Percentiles rank a stretch among this genome's conserved stretches.
Conservation (phyloP, 2,329 filamentous ascomycete genomes). For the Fonsecaea monophora region DNA sequence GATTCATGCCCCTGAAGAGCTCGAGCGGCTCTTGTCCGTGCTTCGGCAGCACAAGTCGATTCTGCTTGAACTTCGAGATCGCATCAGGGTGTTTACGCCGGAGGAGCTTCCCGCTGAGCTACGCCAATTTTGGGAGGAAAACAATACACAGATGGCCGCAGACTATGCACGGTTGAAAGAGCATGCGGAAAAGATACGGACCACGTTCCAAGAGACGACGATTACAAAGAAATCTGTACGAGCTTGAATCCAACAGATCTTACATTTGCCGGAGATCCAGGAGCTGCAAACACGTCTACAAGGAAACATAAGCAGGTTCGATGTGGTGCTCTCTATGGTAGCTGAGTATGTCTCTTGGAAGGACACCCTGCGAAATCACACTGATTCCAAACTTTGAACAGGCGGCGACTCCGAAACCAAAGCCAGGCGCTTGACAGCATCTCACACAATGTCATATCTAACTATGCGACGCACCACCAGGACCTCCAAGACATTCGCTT, state of each 20-base stretch:
- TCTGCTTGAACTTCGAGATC: not conserved
- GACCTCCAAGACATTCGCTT: not conserved
- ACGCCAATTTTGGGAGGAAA: not conserved
- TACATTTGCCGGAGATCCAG: not conserved
- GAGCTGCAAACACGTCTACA: not conserved
- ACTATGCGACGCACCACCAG: not conserved
- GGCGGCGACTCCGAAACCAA: not conserved
- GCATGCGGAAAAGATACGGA: not conserved
- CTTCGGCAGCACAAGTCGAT: constrained; percentile 1
- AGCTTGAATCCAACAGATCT: not conserved
- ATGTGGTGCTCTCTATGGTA: not conserved
- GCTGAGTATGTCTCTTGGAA: not conserved
- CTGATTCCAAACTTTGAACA: not conserved
- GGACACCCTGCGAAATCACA: not conserved
- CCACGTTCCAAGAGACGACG: not conserved
- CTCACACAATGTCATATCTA: not conserved
- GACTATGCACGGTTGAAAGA: constrained; percentile 2
- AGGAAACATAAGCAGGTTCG: not conserved
- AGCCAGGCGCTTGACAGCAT: not conserved
- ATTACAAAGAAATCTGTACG: not conserved
- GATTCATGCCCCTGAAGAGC: not conserved
- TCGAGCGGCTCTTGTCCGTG: not conserved
- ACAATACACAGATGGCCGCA: not conserved
- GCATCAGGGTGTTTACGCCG: not conserved
- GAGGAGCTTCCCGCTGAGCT: not conserved